phyloP scores from a whole-genome alignment of 2,329 filamentous ascomycete genomes.

The Xylariaceae sp. region DNA sequence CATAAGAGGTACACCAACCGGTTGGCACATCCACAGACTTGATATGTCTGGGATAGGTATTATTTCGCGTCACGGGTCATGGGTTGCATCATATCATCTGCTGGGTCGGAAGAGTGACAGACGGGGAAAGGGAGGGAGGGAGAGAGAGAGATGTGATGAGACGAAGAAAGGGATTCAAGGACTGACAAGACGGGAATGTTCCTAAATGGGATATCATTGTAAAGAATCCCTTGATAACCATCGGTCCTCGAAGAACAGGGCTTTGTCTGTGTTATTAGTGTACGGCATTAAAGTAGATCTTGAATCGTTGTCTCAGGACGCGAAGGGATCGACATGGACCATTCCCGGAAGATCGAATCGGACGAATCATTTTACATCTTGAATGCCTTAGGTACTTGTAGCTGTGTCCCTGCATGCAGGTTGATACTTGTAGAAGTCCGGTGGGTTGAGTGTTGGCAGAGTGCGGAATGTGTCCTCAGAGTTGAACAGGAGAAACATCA shows the following conservation, averaged over 20 bases:
- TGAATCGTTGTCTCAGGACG: neutral
- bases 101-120: too few species aligned
- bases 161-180: neutral
- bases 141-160: neutral
- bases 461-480: too few species aligned
- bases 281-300: neutral
- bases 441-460: too few species aligned
- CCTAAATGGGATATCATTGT: neutral
- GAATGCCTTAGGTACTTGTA: neutral
- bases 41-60: too few species aligned
- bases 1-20: too few species aligned
- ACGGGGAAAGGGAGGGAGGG: neutral
- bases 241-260: neutral
- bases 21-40: too few species aligned
- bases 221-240: neutral
- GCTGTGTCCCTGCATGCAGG: neutral
- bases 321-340: neutral
- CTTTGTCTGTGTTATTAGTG: too few species aligned
- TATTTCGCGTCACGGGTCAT: too few species aligned
- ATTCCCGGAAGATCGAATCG: neutral
- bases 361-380: neutral
- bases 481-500: too few species aligned
- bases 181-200: neutral
- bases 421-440: too few species aligned
- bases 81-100: too few species aligned